Percentiles rank a stretch among this genome's conserved stretches.
Conservation (phyloP, 208 protist species). For the Naegleria gruberi region DNA sequence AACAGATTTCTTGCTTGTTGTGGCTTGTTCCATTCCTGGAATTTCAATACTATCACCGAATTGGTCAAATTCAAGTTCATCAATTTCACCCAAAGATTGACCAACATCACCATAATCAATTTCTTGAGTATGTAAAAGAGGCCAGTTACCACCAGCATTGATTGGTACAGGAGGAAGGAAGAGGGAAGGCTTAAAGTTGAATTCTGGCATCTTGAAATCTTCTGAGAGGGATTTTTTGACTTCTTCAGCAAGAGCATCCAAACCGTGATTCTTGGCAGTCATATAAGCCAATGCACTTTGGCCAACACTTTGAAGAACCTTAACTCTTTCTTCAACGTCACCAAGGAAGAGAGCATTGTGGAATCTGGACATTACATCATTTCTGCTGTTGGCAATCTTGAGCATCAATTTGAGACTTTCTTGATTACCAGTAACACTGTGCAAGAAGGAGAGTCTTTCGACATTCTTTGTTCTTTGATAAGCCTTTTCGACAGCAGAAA, state of each 20-base stretch:
- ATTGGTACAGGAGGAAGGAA: background rate
- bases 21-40: background rate
- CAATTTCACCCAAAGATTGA: background rate
- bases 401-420: slow-evolving; percentile 81
- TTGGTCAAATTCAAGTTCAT: background rate
- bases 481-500: slow-evolving; percentile 85
- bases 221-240: background rate
- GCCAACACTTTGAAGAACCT: slow-evolving; percentile 42
- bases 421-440: slow-evolving; percentile 89
- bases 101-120: slow-evolving; percentile 13
- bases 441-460: slow-evolving; percentile 80
- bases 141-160: slow-evolving; percentile 54
- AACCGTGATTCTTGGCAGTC: slow-evolving; percentile 67
- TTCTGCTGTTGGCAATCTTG: slow-evolving; percentile 57
- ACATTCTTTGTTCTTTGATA: slow-evolving; percentile 84
- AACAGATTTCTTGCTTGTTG: background rate
- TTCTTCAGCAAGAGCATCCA: background rate
- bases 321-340: slow-evolving; percentile 71
- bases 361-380: slow-evolving; percentile 75
- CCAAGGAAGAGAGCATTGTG: slow-evolving; percentile 85
- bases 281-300: slow-evolving; percentile 74
- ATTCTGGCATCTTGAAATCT: background rate
- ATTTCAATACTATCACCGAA: slow-evolving; percentile 3
- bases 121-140: slow-evolving; percentile 41
- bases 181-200: background rate